A percentile compares a stretch with the other conserved stretches of the same genome.
Evolutionary conservation across 2,329 filamentous ascomycete species (phyloP).

Genomic region (Cytospora mali): DNA sequence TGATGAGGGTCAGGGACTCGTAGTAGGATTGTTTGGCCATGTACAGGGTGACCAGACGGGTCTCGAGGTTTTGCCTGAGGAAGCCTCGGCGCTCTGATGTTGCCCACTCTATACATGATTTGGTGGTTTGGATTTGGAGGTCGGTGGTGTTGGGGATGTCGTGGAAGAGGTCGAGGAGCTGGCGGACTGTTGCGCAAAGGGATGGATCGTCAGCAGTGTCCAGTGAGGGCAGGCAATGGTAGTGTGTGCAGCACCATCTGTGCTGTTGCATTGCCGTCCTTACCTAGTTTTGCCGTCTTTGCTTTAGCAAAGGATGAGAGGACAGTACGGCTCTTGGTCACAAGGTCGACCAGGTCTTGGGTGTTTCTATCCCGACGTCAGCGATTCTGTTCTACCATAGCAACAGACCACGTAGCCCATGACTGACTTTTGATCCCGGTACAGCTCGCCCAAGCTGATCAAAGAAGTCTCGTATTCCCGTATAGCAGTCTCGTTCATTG

Average conservation of each 20-base stretch:
- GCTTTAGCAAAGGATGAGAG: conserved; percentile 98
- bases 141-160: conserved; percentile 94
- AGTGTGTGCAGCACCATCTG: neutral
- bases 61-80: conserved; percentile 97
- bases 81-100: conserved; percentile 92
- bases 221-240: neutral
- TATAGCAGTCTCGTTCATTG: conserved; percentile 81
- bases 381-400: conserved; percentile 15
- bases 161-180: conserved; percentile 93
- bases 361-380: conserved; percentile 59
- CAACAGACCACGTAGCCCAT: conserved; percentile 35
- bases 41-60: conserved; percentile 87
- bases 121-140: conserved; percentile 91
- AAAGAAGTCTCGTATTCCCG: conserved; percentile 91
- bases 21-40: conserved; percentile 99
- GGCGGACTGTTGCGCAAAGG: conserved; percentile 70
- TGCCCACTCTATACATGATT: conserved; percentile 99
- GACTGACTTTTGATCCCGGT: conserved; percentile 81
- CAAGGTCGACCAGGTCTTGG: conserved; percentile 83
- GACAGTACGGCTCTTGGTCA: conserved; percentile 86
- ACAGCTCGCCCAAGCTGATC: conserved; percentile 87
- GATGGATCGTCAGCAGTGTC: conserved; percentile 7
- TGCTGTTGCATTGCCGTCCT: conserved; percentile 36
- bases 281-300: conserved; percentile 97
- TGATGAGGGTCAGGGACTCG: conserved; percentile 94